phyloP scores from a whole-genome alignment of 257 asterid species.

The Prunella vulgaris region DNA sequence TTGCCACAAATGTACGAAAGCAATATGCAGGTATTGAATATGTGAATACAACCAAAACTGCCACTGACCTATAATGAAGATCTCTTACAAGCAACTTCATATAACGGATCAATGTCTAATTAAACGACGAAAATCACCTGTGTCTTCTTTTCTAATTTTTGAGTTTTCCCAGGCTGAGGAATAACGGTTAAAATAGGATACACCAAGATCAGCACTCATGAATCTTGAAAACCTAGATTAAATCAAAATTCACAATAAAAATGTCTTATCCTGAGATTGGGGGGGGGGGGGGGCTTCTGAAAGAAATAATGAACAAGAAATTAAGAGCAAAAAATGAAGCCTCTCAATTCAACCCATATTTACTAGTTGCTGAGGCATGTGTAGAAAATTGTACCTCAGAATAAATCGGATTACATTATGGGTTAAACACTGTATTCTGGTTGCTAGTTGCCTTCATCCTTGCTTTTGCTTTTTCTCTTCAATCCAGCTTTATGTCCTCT shows the following conservation, averaged over 20 bases:
- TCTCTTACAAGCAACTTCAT: not conserved
- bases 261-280: slow-evolving; percentile 6
- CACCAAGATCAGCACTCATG: not conserved
- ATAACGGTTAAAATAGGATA: not conserved
- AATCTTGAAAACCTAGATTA: not conserved
- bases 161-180: not conserved
- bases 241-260: not conserved
- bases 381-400: slow-evolving; percentile 11
- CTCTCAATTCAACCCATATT: not conserved
- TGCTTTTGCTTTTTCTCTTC: slow-evolving; percentile 58
- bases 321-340: not conserved
- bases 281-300: too few relatives aligned
- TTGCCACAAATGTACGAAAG: not conserved
- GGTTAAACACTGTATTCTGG: slow-evolving; percentile 17
- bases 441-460: slow-evolving; percentile 30
- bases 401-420: not conserved
- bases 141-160: not conserved
- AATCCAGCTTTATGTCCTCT: slow-evolving; percentile 43
- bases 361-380: not conserved
- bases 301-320: not conserved
- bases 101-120: not conserved
- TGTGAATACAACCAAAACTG: slow-evolving; percentile 5
- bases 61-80: not conserved
- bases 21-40: not conserved
- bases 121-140: not conserved